These are phyloP conservation scores for Pestalotiopsis sp. DNA, from an alignment of 2,329 filamentous ascomycete species.

Conservation along the genomic window DNA sequence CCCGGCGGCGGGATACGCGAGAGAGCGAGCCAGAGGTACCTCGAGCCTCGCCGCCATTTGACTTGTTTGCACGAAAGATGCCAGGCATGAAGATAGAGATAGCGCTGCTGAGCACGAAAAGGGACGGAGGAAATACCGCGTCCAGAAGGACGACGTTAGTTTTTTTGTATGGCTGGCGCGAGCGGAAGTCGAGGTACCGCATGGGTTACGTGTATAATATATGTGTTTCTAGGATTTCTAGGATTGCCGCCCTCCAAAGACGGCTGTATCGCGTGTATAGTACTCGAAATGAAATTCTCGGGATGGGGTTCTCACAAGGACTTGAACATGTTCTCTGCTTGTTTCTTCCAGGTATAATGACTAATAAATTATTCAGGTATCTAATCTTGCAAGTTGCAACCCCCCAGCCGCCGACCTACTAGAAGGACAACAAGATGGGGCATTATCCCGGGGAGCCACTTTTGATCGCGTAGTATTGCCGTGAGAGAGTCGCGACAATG, in stretches of 20 bases:
- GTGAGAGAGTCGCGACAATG: background rate
- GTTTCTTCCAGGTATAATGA: no score
- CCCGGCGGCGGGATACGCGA: background rate
- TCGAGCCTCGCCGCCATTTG: background rate
- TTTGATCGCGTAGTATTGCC: background rate
- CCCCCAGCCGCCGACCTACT: background rate
- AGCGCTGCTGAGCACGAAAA: background rate
- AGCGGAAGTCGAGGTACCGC: background rate
- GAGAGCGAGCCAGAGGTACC: background rate
- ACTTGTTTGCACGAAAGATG: background rate
- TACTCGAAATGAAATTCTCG: slow-evolving; percentile 20
- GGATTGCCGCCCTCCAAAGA: slow-evolving; percentile 12
- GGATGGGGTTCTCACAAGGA: background rate
- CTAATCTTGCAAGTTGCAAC: no score
- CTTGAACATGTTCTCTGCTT: background rate
- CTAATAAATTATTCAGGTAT: no score
- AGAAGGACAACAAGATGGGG: background rate
- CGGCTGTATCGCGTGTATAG: slow-evolving; percentile 22
- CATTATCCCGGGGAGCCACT: background rate
- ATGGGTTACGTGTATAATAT: slow-evolving; percentile 24
- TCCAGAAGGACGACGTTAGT: background rate
- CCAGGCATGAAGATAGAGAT: background rate
- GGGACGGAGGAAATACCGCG: background rate
- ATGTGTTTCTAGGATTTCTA: slow-evolving; percentile 21
- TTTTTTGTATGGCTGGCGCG: background rate